These are phyloP conservation scores for Picochlorum sp. DNA, from an alignment of 139 green algal species.

Conservation along the genomic window DNA sequence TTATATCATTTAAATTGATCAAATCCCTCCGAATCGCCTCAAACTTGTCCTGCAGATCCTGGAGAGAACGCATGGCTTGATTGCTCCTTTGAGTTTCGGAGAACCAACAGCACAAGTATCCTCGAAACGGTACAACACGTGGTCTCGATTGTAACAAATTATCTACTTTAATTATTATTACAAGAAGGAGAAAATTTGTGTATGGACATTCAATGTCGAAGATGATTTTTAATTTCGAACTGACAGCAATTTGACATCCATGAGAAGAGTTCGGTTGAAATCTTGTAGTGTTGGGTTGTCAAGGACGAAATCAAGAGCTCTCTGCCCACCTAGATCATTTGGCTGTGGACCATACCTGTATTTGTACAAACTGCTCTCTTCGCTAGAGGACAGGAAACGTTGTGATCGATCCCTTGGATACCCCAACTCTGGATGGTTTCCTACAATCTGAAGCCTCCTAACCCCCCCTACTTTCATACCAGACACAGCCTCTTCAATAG, in stretches of 20 bases:
- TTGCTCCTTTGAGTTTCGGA: no score
- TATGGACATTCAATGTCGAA: no score
- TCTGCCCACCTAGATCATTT: conserved; percentile 48
- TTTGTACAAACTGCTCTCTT: conserved; percentile 28
- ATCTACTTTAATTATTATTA: no score
- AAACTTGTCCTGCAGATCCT: background rate
- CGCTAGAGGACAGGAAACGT: conserved; percentile 37
- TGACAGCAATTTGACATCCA: conserved; percentile 71
- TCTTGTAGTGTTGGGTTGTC: conserved; percentile 54
- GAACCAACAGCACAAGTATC: no score
- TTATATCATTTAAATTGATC: background rate
- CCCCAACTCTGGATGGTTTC: conserved; percentile 37
- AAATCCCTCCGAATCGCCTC: conserved; percentile 2
- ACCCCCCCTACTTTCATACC: conserved; percentile 60
- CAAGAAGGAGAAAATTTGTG: no score
- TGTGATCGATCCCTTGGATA: conserved; percentile 38
- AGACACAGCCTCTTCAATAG: conserved; percentile 69
- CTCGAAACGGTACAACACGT: no score
- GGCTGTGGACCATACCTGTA: conserved; percentile 27
- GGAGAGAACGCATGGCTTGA: no score
- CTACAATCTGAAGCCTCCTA: conserved; percentile 50
- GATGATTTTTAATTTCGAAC: conserved; percentile 26
- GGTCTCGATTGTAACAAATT: no score
- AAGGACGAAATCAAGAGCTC: conserved; percentile 81
- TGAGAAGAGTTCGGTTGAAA: conserved; percentile 55